Percentiles rank a stretch among this genome's conserved stretches.
Conservation (phyloP, 352 stramenopile genomes). For the Phytophthora hibernalis region DNA sequence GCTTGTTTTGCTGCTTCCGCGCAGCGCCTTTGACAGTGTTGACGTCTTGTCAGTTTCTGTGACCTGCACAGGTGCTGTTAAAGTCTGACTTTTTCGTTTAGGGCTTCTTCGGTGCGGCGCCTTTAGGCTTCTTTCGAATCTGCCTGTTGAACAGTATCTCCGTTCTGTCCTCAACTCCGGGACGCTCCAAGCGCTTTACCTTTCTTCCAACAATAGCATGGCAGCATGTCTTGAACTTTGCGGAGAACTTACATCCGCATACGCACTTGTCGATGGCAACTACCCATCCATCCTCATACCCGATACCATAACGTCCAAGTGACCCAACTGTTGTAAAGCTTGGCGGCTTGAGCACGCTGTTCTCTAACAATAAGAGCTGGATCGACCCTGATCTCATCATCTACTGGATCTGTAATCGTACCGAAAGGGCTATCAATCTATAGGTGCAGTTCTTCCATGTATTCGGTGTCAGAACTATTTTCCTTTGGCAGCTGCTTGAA, state of each 20-base stretch:
- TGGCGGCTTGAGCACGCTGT: constrained; percentile 1
- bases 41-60: no score
- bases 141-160: constrained; percentile 7
- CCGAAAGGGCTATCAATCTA: constrained; percentile 2
- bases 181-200: not conserved
- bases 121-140: no score
- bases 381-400: not conserved
- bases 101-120: no score
- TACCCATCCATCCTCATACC: constrained; percentile 3
- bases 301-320: constrained; percentile 15
- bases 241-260: constrained; percentile 12
- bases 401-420: not conserved
- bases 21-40: no score
- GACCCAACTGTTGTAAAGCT: constrained; percentile 14
- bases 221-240: constrained; percentile 16
- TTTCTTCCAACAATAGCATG: constrained; percentile 13
- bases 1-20: no score
- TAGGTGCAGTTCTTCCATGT: not conserved
- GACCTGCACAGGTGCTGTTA: no score
- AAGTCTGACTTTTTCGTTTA: no score
- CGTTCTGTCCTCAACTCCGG: constrained; percentile 2
- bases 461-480: not conserved
- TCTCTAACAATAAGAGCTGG: constrained; percentile 5
- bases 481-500: constrained; percentile 5
- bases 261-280: constrained; percentile 15